Evolutionary conservation across 495 filamentous ascomycete species (phyloP), one percentile per base, ranked within the genome.

Genomic region (Emericellopsis terricola): DNA sequence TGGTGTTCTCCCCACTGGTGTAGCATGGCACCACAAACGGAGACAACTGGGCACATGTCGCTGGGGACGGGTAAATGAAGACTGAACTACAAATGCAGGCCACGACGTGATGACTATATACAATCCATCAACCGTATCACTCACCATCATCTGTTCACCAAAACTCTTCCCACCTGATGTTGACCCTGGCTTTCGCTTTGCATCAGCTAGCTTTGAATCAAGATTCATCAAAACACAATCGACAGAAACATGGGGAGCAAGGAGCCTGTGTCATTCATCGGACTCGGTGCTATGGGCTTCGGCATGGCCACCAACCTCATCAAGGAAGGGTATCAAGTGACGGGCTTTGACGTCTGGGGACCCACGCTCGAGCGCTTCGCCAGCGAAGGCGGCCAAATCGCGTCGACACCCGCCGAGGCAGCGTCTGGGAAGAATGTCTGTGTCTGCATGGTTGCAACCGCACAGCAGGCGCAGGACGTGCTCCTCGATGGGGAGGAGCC

Each of bases 261-360:
- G 44, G 64, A 71, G 7, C 55, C 61, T 31, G 55, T 85, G 36
- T 71, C 76, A 41, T 86, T 86, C 56, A 76, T 81, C 38, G 81
- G 81, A 62, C 75, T 89, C 5, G 81, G 81, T 41, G 81, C 81
- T 56, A 89, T 86, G 81, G 81, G 81, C 46, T 81, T 80, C 48
- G 80, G 80, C 41, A 87, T 86, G 78, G 81, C 81, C 44, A 76
- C 72, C 26, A 67, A 83, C 44, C 70, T 89, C 29, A 55, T 85
- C 41, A 75, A 74, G 44, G 54, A 70, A 28, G 73, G 72, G 38
- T 78, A 76, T 47, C 30, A 56, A 1, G 76, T 89, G 14, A 78
- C 70, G 21, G 79, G 77, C 31, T 89, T 71, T 49, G 81, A 89
- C 47, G 68, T 85, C 37, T 82, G 72, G 59, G 58, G 57, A 1